Conservation (phyloP, 2,329 filamentous ascomycete genomes). For the Alternaria infectoria region DNA sequence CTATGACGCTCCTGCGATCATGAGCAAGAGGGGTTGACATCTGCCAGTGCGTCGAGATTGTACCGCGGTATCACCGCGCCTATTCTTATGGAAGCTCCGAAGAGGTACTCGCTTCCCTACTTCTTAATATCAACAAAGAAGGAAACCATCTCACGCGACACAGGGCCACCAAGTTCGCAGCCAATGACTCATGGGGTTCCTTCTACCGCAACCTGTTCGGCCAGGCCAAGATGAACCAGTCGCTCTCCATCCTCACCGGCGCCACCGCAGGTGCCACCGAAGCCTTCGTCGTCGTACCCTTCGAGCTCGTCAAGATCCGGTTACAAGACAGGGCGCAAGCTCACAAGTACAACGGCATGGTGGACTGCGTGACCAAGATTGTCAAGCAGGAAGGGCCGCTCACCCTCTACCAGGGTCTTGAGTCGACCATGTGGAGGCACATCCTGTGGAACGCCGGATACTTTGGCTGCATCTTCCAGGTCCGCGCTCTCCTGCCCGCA, state of each 20-base stretch:
- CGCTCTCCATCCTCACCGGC: conserved; percentile 88
- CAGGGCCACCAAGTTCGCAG: conserved; percentile 95
- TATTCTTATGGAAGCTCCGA: conserved; percentile 97
- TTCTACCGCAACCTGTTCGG: conserved; percentile 90
- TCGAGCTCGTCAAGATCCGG: conserved; percentile 98
- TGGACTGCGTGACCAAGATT: conserved; percentile 82
- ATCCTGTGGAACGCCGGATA: conserved; percentile 93
- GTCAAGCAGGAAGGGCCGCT: conserved; percentile 81
- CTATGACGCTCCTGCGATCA: background rate
- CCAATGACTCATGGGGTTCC: conserved; percentile 98
- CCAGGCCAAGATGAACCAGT: conserved; percentile 85
- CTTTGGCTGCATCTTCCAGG: conserved; percentile 99
- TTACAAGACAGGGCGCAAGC: conserved; percentile 95
- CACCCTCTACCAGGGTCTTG: conserved; percentile 94
- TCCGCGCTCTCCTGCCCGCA: conserved; percentile 80
- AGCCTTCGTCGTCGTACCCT: conserved; percentile 95
- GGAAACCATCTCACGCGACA: conserved; percentile 5
- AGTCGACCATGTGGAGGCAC: conserved; percentile 96
- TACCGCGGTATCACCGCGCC: conserved; percentile 96
- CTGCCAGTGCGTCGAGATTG: conserved; percentile 76
- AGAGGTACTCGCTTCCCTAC: conserved; percentile 58
- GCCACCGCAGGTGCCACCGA: conserved; percentile 95
- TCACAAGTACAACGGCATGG: conserved; percentile 81
- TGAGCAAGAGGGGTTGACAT: conserved; percentile 17
- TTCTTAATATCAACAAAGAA: no score